Evolutionary conservation across 108 stramenopile genomes (phyloP).

Genomic region (Fistulifera solaris): DNA sequence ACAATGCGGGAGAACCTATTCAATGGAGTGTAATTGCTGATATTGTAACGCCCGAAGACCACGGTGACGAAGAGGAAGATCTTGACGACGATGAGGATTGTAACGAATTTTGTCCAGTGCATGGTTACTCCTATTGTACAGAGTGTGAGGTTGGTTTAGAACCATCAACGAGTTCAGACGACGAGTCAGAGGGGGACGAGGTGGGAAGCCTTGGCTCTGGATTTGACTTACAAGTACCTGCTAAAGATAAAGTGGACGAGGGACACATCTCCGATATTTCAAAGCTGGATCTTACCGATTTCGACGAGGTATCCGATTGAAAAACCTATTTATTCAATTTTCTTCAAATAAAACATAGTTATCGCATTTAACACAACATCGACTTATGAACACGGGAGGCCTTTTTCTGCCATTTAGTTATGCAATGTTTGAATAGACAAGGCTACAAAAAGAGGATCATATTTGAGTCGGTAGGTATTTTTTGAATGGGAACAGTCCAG

Average conservation of each 20-base stretch:
- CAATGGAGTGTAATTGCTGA: neutral
- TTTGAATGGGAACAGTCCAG: too few species aligned
- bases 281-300: too few species aligned
- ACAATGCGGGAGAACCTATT: neutral
- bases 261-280: too few species aligned
- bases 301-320: too few species aligned
- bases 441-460: too few species aligned
- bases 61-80: neutral
- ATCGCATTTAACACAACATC: too few species aligned
- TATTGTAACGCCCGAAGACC: neutral
- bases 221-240: neutral
- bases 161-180: neutral
- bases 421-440: too few species aligned
- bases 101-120: neutral
- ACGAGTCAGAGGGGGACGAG: neutral
- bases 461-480: too few species aligned
- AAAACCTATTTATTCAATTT: too few species aligned
- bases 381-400: too few species aligned
- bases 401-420: too few species aligned
- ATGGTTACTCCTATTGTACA: neutral
- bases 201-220: constrained; percentile 1
- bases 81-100: neutral
- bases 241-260: neutral
- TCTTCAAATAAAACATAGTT: too few species aligned
- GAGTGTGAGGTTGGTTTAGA: neutral